Percentiles rank a stretch among this genome's conserved stretches.
Conservation (phyloP, 2,329 filamentous ascomycete genomes). For the Fusarium haematococcum region DNA sequence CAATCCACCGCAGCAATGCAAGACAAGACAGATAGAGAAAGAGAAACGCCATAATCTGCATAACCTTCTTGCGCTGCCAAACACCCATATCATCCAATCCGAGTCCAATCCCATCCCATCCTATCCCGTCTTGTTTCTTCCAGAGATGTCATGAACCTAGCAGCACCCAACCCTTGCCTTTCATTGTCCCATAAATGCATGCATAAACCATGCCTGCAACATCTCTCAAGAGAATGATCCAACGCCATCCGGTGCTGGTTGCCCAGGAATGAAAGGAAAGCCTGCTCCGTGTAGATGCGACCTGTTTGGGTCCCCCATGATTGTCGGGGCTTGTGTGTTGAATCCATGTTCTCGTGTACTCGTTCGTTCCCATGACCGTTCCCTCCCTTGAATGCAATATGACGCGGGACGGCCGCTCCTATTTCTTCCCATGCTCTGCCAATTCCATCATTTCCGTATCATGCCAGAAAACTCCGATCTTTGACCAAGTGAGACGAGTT, state of each 20-base stretch:
- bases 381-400: slow-evolving; percentile 36
- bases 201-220: slow-evolving; percentile 6
- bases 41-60: slow-evolving; percentile 15
- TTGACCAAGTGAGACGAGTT: slow-evolving; percentile 16
- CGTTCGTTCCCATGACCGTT: slow-evolving; percentile 36
- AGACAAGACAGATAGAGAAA: neutral
- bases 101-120: slow-evolving; percentile 16
- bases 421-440: slow-evolving; percentile 38
- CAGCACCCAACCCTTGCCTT: slow-evolving; percentile 11
- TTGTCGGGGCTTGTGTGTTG: slow-evolving; percentile 39
- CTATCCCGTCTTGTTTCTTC: slow-evolving; percentile 5
- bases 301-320: slow-evolving; percentile 25
- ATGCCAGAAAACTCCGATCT: slow-evolving; percentile 38
- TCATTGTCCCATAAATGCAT: slow-evolving; percentile 12
- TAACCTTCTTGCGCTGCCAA: neutral
- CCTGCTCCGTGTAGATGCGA: slow-evolving; percentile 28
- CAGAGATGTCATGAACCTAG: neutral
- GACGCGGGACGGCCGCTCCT: slow-evolving; percentile 34
- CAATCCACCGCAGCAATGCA: neutral
- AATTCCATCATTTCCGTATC: slow-evolving; percentile 19
- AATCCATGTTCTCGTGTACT: slow-evolving; percentile 41
- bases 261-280: slow-evolving; percentile 22
- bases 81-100: slow-evolving; percentile 3
- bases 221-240: slow-evolving; percentile 25
- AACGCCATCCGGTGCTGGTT: slow-evolving; percentile 32